These are phyloP conservation scores for Dentipellis sp. DNA, from an alignment of 768 basidiomycete genomes.

Conservation along the genomic window DNA sequence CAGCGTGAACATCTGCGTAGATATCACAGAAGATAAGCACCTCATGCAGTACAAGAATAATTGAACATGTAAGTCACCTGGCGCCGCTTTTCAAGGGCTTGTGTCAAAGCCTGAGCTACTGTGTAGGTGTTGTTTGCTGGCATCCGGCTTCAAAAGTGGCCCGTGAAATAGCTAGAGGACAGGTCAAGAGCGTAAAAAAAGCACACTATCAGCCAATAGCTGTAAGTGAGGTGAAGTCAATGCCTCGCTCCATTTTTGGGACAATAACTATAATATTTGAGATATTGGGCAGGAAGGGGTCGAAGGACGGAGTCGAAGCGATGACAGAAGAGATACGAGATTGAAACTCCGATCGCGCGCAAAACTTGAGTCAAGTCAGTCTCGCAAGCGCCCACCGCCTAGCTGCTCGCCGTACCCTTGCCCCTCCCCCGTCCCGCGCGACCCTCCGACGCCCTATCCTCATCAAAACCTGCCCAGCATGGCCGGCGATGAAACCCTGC, in stretches of 20 bases:
- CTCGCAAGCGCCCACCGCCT: not conserved
- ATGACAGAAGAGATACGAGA: not conserved
- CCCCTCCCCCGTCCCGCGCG: not conserved
- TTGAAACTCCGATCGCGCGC: not conserved
- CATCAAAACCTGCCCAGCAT: slow-evolving; percentile 25
- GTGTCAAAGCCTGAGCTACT: too few relatives aligned
- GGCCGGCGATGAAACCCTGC: slow-evolving; percentile 60
- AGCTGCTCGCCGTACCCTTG: not conserved
- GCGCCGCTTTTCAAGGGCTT: too few relatives aligned
- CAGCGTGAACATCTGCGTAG: too few relatives aligned
- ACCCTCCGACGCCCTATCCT: too few relatives aligned
- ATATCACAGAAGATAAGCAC: too few relatives aligned
- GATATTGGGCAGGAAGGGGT: not conserved
- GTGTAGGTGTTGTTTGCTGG: too few relatives aligned
- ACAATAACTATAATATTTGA: not conserved
- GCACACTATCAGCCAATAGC: not conserved
- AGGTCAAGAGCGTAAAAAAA: too few relatives aligned
- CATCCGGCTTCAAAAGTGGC: too few relatives aligned
- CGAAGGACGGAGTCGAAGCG: not conserved
- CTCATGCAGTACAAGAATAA: too few relatives aligned
- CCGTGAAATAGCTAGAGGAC: too few relatives aligned
- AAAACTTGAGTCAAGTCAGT: not conserved
- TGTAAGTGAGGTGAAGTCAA: not conserved
- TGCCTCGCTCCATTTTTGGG: not conserved
- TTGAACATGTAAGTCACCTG: too few relatives aligned